phyloP scores from a whole-genome alignment of 2,329 filamentous ascomycete genomes.

The Scytalidium sp. region DNA sequence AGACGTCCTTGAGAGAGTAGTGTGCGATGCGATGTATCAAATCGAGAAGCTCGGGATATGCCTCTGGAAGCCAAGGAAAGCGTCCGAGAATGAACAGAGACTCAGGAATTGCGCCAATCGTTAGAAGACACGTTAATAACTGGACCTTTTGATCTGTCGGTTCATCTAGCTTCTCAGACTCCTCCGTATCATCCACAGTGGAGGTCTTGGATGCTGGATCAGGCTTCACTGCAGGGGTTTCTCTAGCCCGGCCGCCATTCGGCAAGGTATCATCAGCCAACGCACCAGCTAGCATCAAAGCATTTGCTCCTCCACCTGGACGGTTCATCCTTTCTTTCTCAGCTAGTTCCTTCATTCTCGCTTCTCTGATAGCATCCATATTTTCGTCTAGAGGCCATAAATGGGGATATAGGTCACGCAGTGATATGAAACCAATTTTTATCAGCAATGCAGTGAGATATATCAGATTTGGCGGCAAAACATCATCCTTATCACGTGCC shows the following conservation, averaged over 20 bases:
- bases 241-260: conserved; percentile 38
- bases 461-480: conserved; percentile 86
- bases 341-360: conserved; percentile 71
- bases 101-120: conserved; percentile 90
- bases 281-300: conserved; percentile 81
- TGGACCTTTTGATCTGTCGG: conserved; percentile 85
- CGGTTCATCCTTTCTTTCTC: conserved; percentile 72
- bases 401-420: conserved; percentile 88
- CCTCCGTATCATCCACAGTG: conserved; percentile 41
- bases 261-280: conserved; percentile 76
- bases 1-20: conserved; percentile 77
- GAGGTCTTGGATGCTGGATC: conserved; percentile 42
- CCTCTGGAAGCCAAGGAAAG: conserved; percentile 89
- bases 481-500: conserved; percentile 70
- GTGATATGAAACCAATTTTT: conserved; percentile 94
- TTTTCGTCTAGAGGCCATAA: conserved; percentile 80
- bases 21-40: conserved; percentile 83
- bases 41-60: conserved; percentile 76
- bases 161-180: conserved; percentile 58
- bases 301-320: conserved; percentile 73
- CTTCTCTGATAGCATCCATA: conserved; percentile 72
- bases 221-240: conserved; percentile 51
- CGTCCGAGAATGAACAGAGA: conserved; percentile 87
- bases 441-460: conserved; percentile 89
- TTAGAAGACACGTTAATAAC: conserved; percentile 79